Evolutionary conservation across 176 grass and related monocot genomes (phyloP), one percentile per base, ranked within the genome.

Genomic region (Oryza punctata): DNA sequence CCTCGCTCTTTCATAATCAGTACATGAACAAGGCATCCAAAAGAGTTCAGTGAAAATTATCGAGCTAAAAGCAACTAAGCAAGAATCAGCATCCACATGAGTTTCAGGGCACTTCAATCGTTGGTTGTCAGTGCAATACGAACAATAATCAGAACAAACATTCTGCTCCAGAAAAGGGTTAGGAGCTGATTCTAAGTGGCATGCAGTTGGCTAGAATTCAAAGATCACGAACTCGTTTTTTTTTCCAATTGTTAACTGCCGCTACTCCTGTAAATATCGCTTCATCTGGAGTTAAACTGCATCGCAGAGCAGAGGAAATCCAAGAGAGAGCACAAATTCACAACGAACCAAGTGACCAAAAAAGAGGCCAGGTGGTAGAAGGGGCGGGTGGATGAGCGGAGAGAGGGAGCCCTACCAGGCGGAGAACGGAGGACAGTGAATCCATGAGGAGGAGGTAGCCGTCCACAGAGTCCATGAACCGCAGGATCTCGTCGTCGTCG

Each of bases 401-500:
- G 54, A 26, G 26, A 1, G 57, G 41, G 28, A 30, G 24, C 45
- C 33, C 18, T 82, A 89, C 88, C 83, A 82, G 83, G 79, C 88
- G 83, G 65, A 89, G 88, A 77, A 67, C 25, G 25, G 88, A 89
- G 72, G 83, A 82, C 67, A 89, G 83, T 25, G 88, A 81, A 26
- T 89, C 78, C 83, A 89, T 82, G 32, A 89, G 72, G 43, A 85
- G 57, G 44, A 89, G 78, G 83, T 89, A 89, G 66, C 65, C 66
- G 11, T 89, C 83, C 44, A 85, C 66, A 26, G 88, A 89, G 83
- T 85, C 88, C 82, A 89, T 85, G 78, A 89, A 89, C 61, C 78
- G 72, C 32, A 89, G 83, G 78, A 85, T 72, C 88, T 85, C 72
- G 7, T 77, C 78, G 65, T 74, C 84, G 84, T 72, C 54, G 54